These are phyloP conservation scores for Xylaria sp. DNA, from an alignment of 2,329 filamentous ascomycete species.

Conservation along the genomic window DNA sequence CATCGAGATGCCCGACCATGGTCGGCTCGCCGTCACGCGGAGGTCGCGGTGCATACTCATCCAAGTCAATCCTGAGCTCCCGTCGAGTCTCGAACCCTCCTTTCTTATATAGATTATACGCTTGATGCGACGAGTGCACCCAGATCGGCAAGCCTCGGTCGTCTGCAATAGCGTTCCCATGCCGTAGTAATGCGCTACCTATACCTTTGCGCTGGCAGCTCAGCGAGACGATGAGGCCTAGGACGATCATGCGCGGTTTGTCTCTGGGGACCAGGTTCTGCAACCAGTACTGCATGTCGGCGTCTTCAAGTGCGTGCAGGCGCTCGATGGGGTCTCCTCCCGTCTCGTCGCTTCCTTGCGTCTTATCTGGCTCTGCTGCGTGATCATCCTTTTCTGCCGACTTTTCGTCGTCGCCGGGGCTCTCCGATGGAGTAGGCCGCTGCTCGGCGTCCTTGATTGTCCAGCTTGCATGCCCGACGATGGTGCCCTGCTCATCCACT, in stretches of 20 bases:
- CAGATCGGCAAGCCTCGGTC: conserved; percentile 30
- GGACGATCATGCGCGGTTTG: conserved; percentile 34
- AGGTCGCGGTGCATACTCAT: conserved; percentile 38
- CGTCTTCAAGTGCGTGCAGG: conserved; percentile 37
- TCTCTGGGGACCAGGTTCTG: conserved; percentile 27
- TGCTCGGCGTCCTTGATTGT: conserved; percentile 27
- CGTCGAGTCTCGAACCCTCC: conserved; percentile 32
- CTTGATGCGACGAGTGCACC: conserved; percentile 41
- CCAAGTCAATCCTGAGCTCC: conserved; percentile 37
- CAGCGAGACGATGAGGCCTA: conserved; percentile 35
- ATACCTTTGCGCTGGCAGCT: conserved; percentile 34
- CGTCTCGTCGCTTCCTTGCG: background rate
- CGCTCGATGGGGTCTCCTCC: conserved; percentile 30
- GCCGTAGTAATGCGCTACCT: conserved; percentile 29
- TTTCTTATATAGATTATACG: conserved; percentile 37
- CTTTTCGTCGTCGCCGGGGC: background rate
- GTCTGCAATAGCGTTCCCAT: conserved; percentile 38
- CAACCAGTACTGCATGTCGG: conserved; percentile 38
- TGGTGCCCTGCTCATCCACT: conserved; percentile 31
- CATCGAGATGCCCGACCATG: conserved; percentile 30
- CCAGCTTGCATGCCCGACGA: conserved; percentile 39
- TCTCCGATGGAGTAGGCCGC: conserved; percentile 16
- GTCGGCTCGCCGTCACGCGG: conserved; percentile 33
- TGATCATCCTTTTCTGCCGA: background rate
- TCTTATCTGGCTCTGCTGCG: background rate